Percentiles rank a stretch among this genome's conserved stretches.
Conservation (phyloP, 805 yeast species). For the Starmerella bombi region DNA sequence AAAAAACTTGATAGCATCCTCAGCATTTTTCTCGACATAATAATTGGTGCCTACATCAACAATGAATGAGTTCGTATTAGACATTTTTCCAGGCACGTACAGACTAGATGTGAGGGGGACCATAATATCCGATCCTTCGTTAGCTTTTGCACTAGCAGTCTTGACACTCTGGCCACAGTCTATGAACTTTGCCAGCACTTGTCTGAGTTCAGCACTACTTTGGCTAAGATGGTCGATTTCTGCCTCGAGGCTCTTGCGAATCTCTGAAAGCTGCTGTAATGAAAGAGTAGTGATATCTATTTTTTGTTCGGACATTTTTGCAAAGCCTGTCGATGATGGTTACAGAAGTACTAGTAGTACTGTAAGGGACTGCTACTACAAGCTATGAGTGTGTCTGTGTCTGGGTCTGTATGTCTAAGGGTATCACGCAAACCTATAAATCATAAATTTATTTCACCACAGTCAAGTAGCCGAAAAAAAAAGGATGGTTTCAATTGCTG, state of each 20-base stretch:
- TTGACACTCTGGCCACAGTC: conserved; percentile 68
- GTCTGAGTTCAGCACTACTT: conserved; percentile 67
- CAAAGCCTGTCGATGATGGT: too few relatives aligned
- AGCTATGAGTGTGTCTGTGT: neutral
- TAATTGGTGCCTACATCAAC: conserved; percentile 97
- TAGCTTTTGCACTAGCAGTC: conserved; percentile 33
- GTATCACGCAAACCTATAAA: neutral
- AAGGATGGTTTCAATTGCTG: conserved; percentile 39
- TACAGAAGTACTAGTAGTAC: too few relatives aligned
- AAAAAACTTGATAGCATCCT: conserved; percentile 59
- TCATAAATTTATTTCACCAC: too few relatives aligned
- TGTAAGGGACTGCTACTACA: too few relatives aligned
- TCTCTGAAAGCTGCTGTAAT: conserved; percentile 72
- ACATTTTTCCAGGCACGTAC: conserved; percentile 74
- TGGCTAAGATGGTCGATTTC: conserved; percentile 78
- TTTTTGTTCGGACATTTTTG: conserved; percentile 4
- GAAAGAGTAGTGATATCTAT: conserved; percentile 32
- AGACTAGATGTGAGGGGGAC: conserved; percentile 83
- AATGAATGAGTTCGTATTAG: conserved; percentile 52
- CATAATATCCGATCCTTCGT: conserved; percentile 42
- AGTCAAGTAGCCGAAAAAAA: too few relatives aligned
- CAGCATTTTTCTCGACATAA: conserved; percentile 63
- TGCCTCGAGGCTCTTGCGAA: conserved; percentile 69
- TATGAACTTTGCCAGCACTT: conserved; percentile 68
- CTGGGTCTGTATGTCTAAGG: neutral